Evolutionary conservation across 495 filamentous ascomycete genomes (phyloP), one percentile per base, ranked within the genome.

Genomic region (Clohesyomyces aquaticus): DNA sequence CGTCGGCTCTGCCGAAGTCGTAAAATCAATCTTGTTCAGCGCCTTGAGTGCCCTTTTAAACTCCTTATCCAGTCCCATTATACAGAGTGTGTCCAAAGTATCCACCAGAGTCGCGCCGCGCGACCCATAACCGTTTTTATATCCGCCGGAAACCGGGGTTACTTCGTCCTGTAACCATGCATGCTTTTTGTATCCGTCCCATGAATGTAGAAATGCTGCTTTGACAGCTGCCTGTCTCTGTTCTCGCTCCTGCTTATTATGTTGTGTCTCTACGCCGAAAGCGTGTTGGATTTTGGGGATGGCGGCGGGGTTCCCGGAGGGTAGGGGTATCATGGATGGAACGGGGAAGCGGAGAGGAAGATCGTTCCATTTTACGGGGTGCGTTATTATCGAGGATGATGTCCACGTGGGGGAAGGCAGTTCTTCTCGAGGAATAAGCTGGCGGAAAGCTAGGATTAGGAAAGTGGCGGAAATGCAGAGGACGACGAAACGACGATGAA

Each of bases 51-150:
- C 94, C 59, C 91, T 88, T 50, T 91, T 84, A 74, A 98, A 98
- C 66, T 97, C 93, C 4, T 90, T 80, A 71, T 90, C 86, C 75
- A 97, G 70, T 11, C 85, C 92, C 91, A 97, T 96, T 59, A 98
- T 94, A 90, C 91, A 96, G n/a, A 98, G 77, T 0, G 93, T 95
- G 74, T 98, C 94, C 38, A 98, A 77, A 12, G 88, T 76, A 77
- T 98, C 94, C 2, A 98, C 91, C 61, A 98, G 72, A 1, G 94
- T 97, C 2, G 94, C 94, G 22, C 88, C 95, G 92, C 94, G 98
- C 19, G 90, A 90, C 73, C 87, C 92, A 71, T 98, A 98, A 0
- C 91, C 89, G 69, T 98, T 81, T 35, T 78, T 77, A 41, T 52
- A 61, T 4, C 63, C 57, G 10, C 76, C 77, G 16, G 74, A 73